Percentiles rank a stretch among this genome's conserved stretches.
Evolutionary conservation across 768 basidiomycete species (phyloP).

Genomic region (Phanerochaete sordida): DNA sequence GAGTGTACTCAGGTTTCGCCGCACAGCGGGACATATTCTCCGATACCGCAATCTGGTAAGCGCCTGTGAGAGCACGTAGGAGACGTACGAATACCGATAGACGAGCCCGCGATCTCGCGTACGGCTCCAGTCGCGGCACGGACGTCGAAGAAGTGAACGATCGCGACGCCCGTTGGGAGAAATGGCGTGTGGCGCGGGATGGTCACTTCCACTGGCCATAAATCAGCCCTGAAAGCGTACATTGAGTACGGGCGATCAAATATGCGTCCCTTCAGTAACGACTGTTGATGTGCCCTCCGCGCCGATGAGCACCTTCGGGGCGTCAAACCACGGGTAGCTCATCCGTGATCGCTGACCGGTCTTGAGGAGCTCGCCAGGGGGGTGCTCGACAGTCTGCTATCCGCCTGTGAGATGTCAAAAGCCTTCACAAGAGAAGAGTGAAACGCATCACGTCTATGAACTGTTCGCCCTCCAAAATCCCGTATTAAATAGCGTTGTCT

Average conservation of each 20-base stretch:
- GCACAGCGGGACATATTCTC: slow-evolving; percentile 86
- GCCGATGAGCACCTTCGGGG: slow-evolving; percentile 85
- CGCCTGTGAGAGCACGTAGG: slow-evolving; percentile 32
- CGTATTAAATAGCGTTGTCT: slow-evolving; percentile 75
- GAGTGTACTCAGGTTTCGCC: slow-evolving; percentile 37
- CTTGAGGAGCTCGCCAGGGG: slow-evolving; percentile 83
- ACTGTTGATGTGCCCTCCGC: slow-evolving; percentile 89
- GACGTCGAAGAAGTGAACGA: slow-evolving; percentile 83
- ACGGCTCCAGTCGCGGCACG: slow-evolving; percentile 77
- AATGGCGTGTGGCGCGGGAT: slow-evolving; percentile 77
- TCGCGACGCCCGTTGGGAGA: slow-evolving; percentile 80
- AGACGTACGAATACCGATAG: slow-evolving; percentile 18
- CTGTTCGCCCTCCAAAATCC: slow-evolving; percentile 87
- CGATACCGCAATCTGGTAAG: slow-evolving; percentile 26
- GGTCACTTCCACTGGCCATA: slow-evolving; percentile 55
- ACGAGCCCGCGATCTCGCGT: slow-evolving; percentile 59
- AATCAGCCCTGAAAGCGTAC: too few species aligned
- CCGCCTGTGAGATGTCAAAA: background rate
- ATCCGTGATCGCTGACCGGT: slow-evolving; percentile 78
- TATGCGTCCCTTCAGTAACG: slow-evolving; percentile 66
- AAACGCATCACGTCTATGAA: slow-evolving; percentile 69
- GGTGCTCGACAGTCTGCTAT: slow-evolving; percentile 75
- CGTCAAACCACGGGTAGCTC: slow-evolving; percentile 84
- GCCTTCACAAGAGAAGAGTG: too few species aligned
- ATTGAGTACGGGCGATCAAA: too few species aligned